Evolutionary conservation across 2,329 filamentous ascomycete species (phyloP).

Genomic region (Aaosphaeria pasadenensis): DNA sequence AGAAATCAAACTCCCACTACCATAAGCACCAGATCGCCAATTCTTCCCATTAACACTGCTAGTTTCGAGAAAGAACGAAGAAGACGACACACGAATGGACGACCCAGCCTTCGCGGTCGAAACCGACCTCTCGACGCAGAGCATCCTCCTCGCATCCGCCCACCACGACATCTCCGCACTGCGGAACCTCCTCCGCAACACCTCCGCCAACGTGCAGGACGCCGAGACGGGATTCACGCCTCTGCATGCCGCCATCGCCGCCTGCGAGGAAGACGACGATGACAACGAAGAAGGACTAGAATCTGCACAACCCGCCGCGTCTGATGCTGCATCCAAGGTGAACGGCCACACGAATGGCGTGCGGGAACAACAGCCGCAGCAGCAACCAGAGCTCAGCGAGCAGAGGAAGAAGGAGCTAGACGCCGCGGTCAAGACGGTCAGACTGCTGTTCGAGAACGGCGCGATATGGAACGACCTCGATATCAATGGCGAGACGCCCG

Average conservation of each 20-base stretch:
- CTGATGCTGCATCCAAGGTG: slow-evolving; percentile 20
- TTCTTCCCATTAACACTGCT: no score
- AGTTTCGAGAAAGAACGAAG: no score
- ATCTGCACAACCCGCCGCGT: not conserved
- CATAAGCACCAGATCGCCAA: no score
- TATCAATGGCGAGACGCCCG: slow-evolving; percentile 81
- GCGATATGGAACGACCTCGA: slow-evolving; percentile 98
- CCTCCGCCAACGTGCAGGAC: slow-evolving; percentile 74
- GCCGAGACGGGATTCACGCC: slow-evolving; percentile 81
- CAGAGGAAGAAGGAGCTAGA: slow-evolving; percentile 41
- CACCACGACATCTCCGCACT: slow-evolving; percentile 67
- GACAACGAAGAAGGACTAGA: not conserved
- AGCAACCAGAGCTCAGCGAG: slow-evolving; percentile 22
- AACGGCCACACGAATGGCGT: slow-evolving; percentile 26
- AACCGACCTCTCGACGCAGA: slow-evolving; percentile 50
- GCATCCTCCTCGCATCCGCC: slow-evolving; percentile 64
- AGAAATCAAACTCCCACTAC: no score
- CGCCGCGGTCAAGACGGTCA: slow-evolving; percentile 63
- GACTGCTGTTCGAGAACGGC: slow-evolving; percentile 77
- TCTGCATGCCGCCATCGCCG: slow-evolving; percentile 83
- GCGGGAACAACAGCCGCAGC: slow-evolving; percentile 12
- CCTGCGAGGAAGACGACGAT: slow-evolving; percentile 44
- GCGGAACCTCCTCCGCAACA: slow-evolving; percentile 63
- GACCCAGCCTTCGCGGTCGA: slow-evolving; percentile 35
- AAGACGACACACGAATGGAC: slow-evolving; percentile 15